Percentiles rank a stretch among this genome's conserved stretches.
Evolutionary conservation across 176 grass and related monocot species (phyloP).

Genomic region (Hordeum vulgare): DNA sequence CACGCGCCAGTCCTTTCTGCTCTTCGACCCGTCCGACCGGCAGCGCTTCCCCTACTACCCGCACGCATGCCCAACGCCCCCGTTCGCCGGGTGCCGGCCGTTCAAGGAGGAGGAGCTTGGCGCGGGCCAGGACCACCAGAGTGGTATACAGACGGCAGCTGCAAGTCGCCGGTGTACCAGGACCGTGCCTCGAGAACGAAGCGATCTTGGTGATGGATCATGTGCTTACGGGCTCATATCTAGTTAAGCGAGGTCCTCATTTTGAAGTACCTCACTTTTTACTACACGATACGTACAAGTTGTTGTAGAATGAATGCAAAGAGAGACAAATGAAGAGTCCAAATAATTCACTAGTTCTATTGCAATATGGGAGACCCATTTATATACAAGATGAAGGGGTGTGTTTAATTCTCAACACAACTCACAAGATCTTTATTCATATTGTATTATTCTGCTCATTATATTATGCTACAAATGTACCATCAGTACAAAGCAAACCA

Average conservation of each 20-base stretch:
- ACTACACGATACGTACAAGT: too few relatives aligned
- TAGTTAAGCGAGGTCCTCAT: not conserved
- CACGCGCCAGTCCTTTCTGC: too few relatives aligned
- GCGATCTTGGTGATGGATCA: conserved; percentile 7
- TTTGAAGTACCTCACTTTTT: not conserved
- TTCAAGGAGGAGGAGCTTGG: not conserved
- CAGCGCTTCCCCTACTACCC: conserved; percentile 46
- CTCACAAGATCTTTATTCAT: too few relatives aligned
- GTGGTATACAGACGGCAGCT: not conserved
- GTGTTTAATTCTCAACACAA: too few relatives aligned
- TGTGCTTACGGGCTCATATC: too few relatives aligned
- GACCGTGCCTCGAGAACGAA: not conserved
- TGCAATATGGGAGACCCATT: too few relatives aligned
- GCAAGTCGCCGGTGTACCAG: conserved; percentile 49
- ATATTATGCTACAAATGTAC: not conserved
- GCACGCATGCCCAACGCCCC: conserved; percentile 17
- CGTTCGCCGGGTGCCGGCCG: not conserved
- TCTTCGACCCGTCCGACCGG: conserved; percentile 61
- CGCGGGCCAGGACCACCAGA: not conserved
- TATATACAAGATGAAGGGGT: too few relatives aligned
- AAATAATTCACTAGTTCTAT: too few relatives aligned
- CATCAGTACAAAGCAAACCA: not conserved
- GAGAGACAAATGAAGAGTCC: too few relatives aligned
- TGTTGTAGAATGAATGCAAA: too few relatives aligned
- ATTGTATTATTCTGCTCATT: not conserved